Conservation (phyloP, 345 rosid species). For the Camelina neglecta region DNA sequence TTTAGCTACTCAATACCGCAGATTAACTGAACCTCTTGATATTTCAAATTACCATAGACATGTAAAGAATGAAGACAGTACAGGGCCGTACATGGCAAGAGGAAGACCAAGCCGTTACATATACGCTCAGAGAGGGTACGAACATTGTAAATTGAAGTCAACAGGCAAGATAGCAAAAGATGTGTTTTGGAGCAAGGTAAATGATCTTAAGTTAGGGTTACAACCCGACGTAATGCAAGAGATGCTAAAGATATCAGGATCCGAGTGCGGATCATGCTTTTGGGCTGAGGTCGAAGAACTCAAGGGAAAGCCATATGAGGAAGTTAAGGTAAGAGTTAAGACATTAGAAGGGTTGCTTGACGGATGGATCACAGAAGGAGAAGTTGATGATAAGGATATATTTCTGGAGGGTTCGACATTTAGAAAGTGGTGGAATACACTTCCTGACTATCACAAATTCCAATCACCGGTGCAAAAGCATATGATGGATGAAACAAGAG, state of each 20-base stretch:
- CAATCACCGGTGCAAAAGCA: slow-evolving; percentile 17
- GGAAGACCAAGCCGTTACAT: slow-evolving; percentile 77
- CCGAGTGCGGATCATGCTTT: slow-evolving; percentile 56
- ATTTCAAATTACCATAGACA: slow-evolving; percentile 82
- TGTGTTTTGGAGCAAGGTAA: slow-evolving; percentile 10
- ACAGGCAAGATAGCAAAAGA: not conserved
- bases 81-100: slow-evolving; percentile 64
- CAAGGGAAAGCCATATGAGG: slow-evolving; percentile 25
- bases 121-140: slow-evolving; percentile 66
- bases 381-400: slow-evolving; percentile 47
- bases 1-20: slow-evolving; percentile 58
- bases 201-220: slow-evolving; percentile 19
- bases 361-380: slow-evolving; percentile 39
- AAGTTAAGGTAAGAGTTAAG: slow-evolving; percentile 26
- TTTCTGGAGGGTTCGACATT: slow-evolving; percentile 58
- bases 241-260: not conserved
- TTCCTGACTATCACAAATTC: slow-evolving; percentile 35
- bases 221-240: not conserved
- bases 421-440: slow-evolving; percentile 53
- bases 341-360: slow-evolving; percentile 30
- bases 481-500: slow-evolving; percentile 4
- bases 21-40: slow-evolving; percentile 73
- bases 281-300: slow-evolving; percentile 93
- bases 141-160: slow-evolving; percentile 46
- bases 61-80: slow-evolving; percentile 76